Base-by-base conservation (phyloP, 106 monocot genomes). In the Platanthera zijinensis region DNA sequence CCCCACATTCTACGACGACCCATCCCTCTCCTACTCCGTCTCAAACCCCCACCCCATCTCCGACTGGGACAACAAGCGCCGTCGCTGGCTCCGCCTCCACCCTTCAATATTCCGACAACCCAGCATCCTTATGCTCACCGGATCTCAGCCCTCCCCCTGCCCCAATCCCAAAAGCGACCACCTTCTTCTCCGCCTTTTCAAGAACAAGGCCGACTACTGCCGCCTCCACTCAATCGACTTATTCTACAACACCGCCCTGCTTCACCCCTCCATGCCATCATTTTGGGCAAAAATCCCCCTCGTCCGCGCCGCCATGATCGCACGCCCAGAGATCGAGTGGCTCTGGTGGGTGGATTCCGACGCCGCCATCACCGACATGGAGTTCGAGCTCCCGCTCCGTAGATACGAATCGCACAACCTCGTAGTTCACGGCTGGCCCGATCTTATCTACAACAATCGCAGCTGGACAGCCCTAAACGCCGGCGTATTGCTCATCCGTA, bases 281-380 rank as follows among this genome's bases (percentile, higher is more conserved):
- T 91, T 70, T 81, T 95, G 95, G 91, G 87, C 84, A 21, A 91
- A 95, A 77, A 78, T 86, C 75, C 85, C 95, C 4, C 59, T 84
- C 15, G 52, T 95, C 76, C 86, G 91, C 11, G 83, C 95, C 62
- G 91, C 95, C 77, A 91, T 95, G 89, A 80, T 86, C 47, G 95
- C 95, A 28, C 95, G 89, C 75, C 95, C 95, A 17, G 95, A 95
- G 81, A 81, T 82, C 45, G 95, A 95, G 78, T 95, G 95, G 95
- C 62, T 95, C 69, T 91, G 87, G 89, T 95, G 95, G 95, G 84
- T 95, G 74, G 92, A 95, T 84, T 87, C 95, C 48, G 95, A 95
- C 82, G 95, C 95, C 30, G 85, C 80, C 61, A 66, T 95, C 77
- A 95, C 95, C 14, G 95, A 95, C 90, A 92, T 95, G 90, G 92